Percentiles rank a stretch among this genome's conserved stretches.
phyloP scores from a whole-genome alignment of 1,139 yeast genomes.

The Lodderomyces oxycetoniae region DNA sequence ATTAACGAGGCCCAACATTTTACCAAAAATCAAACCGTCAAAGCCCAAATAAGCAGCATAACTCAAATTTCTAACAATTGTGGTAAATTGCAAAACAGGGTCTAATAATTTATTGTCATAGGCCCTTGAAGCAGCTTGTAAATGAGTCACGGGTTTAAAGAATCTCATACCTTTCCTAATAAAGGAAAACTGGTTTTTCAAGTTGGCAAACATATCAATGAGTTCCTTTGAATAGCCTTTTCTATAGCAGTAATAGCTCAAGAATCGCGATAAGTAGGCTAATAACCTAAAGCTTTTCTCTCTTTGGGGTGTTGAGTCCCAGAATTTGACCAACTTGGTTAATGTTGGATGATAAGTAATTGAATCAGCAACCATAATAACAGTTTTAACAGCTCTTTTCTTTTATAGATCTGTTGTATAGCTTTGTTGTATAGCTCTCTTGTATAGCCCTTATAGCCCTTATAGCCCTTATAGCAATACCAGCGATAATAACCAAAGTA shows the following conservation, averaged over 20 bases:
- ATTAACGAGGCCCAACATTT: conserved; percentile 44
- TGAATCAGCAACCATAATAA: conserved; percentile 71
- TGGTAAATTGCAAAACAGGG: conserved; percentile 52
- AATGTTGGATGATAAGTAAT: conserved; percentile 72
- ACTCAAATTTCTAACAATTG: conserved; percentile 64
- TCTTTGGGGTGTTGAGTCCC: conserved; percentile 57
- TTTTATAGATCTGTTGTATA: too few relatives aligned
- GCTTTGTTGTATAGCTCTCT: too few relatives aligned
- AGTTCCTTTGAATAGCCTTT: conserved; percentile 53
- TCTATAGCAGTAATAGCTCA: conserved; percentile 58
- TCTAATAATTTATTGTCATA: conserved; percentile 71
- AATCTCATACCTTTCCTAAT: conserved; percentile 83
- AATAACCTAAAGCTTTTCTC: conserved; percentile 78
- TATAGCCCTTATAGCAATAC: too few relatives aligned
- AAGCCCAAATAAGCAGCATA: conserved; percentile 70
- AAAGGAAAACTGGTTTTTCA: conserved; percentile 59
- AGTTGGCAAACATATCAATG: conserved; percentile 46
- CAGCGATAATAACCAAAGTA: too few relatives aligned
- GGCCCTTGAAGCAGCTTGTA: conserved; percentile 65
- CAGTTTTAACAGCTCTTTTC: too few relatives aligned
- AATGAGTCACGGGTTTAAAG: conserved; percentile 75
- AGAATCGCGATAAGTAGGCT: conserved; percentile 76
- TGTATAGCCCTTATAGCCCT: too few relatives aligned
- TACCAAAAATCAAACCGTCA: conserved; percentile 71
- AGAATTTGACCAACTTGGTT: conserved; percentile 55